Percentiles rank a stretch among this genome's conserved stretches.
Evolutionary conservation across 2,329 filamentous ascomycete genomes (phyloP).

Genomic region (Setomelanomma holmii): DNA sequence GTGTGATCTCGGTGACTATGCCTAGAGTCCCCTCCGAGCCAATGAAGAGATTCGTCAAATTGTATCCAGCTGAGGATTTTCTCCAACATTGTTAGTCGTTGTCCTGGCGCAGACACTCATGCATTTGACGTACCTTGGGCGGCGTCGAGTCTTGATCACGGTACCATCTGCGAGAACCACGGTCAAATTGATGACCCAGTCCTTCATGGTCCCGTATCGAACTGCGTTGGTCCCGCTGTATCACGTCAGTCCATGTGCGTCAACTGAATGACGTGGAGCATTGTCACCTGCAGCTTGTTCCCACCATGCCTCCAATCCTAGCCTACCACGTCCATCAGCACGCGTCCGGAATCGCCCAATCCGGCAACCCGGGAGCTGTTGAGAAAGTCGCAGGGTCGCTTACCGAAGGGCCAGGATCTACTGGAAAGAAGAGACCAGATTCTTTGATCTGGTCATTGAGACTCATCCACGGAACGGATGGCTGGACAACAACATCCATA

Average conservation of each 20-base stretch:
- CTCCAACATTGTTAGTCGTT: conserved; percentile 29
- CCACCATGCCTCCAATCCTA: conserved; percentile 84
- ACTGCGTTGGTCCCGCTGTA: conserved; percentile 78
- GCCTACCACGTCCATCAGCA: conserved; percentile 54
- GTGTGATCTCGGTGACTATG: conserved; percentile 80
- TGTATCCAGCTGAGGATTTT: conserved; percentile 84
- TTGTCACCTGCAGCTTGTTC: conserved; percentile 66
- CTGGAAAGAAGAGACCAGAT: conserved; percentile 85
- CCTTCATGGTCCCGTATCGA: conserved; percentile 84
- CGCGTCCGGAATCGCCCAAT: conserved; percentile 19
- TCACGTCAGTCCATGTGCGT: not conserved
- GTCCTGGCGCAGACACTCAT: not conserved
- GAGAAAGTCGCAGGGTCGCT: conserved; percentile 18
- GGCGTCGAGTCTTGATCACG: conserved; percentile 77
- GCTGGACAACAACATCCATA: conserved; percentile 93
- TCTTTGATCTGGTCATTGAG: conserved; percentile 78
- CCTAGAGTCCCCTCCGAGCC: conserved; percentile 84
- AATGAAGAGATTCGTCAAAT: conserved; percentile 80
- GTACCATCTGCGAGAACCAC: conserved; percentile 81
- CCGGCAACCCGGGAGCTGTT: conserved; percentile 15
- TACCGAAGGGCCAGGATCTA: conserved; percentile 76
- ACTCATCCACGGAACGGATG: conserved; percentile 89
- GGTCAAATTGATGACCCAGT: conserved; percentile 84
- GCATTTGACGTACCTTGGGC: conserved; percentile 65
- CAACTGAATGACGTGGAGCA: not conserved